phyloP scores from a whole-genome alignment of 2,329 filamentous ascomycete genomes.

The Colletotrichum sp. region DNA sequence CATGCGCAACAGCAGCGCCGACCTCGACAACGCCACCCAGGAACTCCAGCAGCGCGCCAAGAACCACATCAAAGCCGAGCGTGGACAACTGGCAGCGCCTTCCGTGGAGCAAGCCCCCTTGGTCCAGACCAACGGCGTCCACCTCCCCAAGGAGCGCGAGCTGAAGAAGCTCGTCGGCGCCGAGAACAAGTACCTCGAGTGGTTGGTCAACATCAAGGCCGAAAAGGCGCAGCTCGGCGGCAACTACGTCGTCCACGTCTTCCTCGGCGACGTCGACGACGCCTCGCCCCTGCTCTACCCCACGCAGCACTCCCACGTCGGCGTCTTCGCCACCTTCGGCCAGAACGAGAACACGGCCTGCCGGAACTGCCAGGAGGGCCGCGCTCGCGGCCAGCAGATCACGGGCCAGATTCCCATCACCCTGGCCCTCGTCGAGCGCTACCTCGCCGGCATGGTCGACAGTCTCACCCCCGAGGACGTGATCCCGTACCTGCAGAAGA shows the following conservation, averaged over 20 bases:
- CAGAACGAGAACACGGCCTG: conserved; percentile 30
- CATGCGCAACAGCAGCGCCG: not conserved
- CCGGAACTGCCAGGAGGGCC: conserved; percentile 26
- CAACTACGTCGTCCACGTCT: conserved; percentile 62
- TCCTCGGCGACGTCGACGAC: conserved; percentile 46
- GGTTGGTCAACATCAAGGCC: conserved; percentile 60
- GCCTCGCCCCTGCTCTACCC: conserved; percentile 48
- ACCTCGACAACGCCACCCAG: not conserved
- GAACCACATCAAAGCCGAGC: not conserved
- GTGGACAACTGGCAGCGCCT: not conserved
- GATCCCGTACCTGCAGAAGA: conserved; percentile 27
- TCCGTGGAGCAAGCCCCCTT: not conserved
- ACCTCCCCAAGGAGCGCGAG: not conserved
- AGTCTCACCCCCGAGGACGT: conserved; percentile 27
- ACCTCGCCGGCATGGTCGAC: conserved; percentile 24
- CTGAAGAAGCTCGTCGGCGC: not conserved
- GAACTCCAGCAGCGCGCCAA: conserved; percentile 2
- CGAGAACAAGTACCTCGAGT: conserved; percentile 47
- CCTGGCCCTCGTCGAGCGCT: conserved; percentile 30
- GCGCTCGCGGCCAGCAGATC: conserved; percentile 19
- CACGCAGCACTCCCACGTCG: conserved; percentile 51
- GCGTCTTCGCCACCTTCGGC: conserved; percentile 45
- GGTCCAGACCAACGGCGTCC: not conserved
- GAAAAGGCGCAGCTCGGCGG: conserved; percentile 52
- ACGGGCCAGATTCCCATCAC: conserved; percentile 33